Percentiles rank a stretch among this genome's conserved stretches.
phyloP scores from a whole-genome alignment of 352 stramenopile genomes.

The Pythium insidiosum region DNA sequence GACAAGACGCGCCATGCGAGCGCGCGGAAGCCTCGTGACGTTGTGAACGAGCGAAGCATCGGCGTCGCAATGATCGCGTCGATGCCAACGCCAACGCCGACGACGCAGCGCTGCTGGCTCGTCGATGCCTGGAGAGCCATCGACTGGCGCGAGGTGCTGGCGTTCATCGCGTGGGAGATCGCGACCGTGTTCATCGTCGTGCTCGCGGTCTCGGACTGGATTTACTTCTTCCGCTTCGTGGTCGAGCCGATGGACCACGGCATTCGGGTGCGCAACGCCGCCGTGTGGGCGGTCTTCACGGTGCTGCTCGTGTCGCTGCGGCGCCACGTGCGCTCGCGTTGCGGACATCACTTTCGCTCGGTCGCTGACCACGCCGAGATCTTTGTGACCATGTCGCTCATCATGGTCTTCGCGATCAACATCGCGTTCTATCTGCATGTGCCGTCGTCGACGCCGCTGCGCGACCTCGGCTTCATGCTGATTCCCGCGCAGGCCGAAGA shows the following conservation, averaged over 20 bases:
- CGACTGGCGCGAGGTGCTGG: slow-evolving; percentile 14
- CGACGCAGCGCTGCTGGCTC: too few species aligned
- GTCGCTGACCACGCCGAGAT: slow-evolving; percentile 26
- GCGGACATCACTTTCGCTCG: slow-evolving; percentile 9
- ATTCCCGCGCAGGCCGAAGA: slow-evolving; percentile 21
- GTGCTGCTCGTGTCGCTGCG: slow-evolving; percentile 8
- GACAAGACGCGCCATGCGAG: too few species aligned
- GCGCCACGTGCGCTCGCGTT: slow-evolving; percentile 7
- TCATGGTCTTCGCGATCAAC: slow-evolving; percentile 34
- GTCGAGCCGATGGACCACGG: slow-evolving; percentile 12
- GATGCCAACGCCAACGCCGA: too few species aligned
- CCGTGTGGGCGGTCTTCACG: slow-evolving; percentile 13
- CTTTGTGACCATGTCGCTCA: slow-evolving; percentile 19
- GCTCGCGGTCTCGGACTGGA: slow-evolving; percentile 19
- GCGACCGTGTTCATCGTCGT: slow-evolving; percentile 17
- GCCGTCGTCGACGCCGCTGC: slow-evolving; percentile 22
- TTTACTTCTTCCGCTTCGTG: slow-evolving; percentile 22
- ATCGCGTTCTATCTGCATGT: slow-evolving; percentile 32
- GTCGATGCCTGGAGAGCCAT: slow-evolving; percentile 9
- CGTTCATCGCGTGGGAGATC: slow-evolving; percentile 16
- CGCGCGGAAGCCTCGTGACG: too few species aligned
- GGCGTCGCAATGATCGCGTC: too few species aligned
- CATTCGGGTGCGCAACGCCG: slow-evolving; percentile 6
- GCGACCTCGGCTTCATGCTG: slow-evolving; percentile 38
- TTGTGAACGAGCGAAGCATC: too few species aligned